phyloP scores from a whole-genome alignment of 306 rosid species.

The Pterocarpus santalinus region DNA sequence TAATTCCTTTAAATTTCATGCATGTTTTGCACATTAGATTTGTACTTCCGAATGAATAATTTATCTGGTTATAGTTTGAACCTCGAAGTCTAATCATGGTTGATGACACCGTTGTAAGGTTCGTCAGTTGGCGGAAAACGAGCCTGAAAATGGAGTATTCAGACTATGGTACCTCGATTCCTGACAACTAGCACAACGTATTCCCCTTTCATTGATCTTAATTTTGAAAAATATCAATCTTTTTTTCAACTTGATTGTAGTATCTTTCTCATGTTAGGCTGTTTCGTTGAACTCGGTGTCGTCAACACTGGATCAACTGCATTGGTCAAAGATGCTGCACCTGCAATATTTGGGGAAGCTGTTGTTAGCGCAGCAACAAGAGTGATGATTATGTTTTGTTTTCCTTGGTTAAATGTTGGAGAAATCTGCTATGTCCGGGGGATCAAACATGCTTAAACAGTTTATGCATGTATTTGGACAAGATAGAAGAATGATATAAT shows the following conservation, averaged over 20 bases:
- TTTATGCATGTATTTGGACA: not conserved
- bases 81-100: slow-evolving; percentile 38
- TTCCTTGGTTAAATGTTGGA: slow-evolving; percentile 37
- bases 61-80: slow-evolving; percentile 27
- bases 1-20: slow-evolving; percentile 2
- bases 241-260: slow-evolving; percentile 22
- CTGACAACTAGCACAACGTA: slow-evolving; percentile 99
- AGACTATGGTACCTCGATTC: slow-evolving; percentile 88
- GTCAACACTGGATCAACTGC: slow-evolving; percentile 99
- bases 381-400: slow-evolving; percentile 89
- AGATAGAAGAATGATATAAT: too few species aligned
- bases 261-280: slow-evolving; percentile 59
- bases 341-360: slow-evolving; percentile 96
- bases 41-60: not conserved
- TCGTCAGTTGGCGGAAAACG: slow-evolving; percentile 93
- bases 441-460: slow-evolving; percentile 44
- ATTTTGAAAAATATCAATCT: slow-evolving; percentile 5
- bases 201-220: slow-evolving; percentile 49
- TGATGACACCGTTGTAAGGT: slow-evolving; percentile 59
- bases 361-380: slow-evolving; percentile 99
- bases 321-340: slow-evolving; percentile 91
- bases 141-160: slow-evolving; percentile 89
- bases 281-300: slow-evolving; percentile 69
- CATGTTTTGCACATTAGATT: slow-evolving; percentile 26
- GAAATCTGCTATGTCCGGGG: slow-evolving; percentile 6